phyloP scores from a whole-genome alignment of 2,329 filamentous ascomycete species.

The Colletotrichum gigasporum region DNA sequence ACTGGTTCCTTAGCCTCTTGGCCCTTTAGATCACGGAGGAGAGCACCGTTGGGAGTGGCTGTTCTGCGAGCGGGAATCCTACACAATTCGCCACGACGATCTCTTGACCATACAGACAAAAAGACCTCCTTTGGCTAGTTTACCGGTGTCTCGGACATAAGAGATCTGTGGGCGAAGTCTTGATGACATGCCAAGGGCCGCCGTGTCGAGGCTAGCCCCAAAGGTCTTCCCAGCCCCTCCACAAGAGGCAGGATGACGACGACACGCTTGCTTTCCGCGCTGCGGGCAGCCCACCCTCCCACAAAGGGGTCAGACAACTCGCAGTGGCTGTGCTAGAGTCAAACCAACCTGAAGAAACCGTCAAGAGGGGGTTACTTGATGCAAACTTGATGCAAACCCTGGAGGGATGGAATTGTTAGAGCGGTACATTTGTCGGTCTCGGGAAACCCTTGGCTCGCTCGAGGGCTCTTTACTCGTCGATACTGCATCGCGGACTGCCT shows the following conservation, averaged over 20 bases:
- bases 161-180: neutral
- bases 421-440: neutral
- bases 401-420: neutral
- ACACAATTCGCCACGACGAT: no score
- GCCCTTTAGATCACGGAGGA: no score
- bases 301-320: neutral
- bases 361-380: neutral
- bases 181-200: slow-evolving; percentile 25
- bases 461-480: neutral
- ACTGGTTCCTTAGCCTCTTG: no score
- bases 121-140: neutral
- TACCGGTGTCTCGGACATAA: slow-evolving; percentile 12
- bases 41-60: no score
- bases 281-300: neutral
- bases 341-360: neutral
- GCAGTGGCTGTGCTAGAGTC: neutral
- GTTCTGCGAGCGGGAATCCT: no score
- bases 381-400: neutral
- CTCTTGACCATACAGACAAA: no score
- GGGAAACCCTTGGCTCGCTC: neutral
- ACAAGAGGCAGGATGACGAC: slow-evolving; percentile 20
- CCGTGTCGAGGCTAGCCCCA: slow-evolving; percentile 1
- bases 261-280: slow-evolving; percentile 3
- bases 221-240: neutral
- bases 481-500: neutral